Evolutionary conservation across 805 yeast species (phyloP), one percentile per base, ranked within the genome.

Genomic region (Lipomyces orientalis): DNA sequence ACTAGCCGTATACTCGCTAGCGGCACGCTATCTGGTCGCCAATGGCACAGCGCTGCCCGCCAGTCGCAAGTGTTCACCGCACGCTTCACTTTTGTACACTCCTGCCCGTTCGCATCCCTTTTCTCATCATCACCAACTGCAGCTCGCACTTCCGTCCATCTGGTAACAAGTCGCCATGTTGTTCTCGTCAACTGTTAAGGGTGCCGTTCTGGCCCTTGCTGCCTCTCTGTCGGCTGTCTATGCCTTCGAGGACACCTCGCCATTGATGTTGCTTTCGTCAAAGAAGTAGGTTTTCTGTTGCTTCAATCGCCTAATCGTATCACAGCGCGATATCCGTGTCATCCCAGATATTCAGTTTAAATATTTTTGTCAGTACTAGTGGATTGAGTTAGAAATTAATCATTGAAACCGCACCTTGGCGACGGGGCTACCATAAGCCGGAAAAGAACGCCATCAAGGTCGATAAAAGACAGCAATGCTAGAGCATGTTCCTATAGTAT

Each of bases 211-310:
- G 31, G 68, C 65, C 9, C 64, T 69, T 34, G 66, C 68, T 54
- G 67, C 71, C 12, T 64, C 71, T 29, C 62, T 62, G 25, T 31
- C 67, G 22, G 71, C 62, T 34, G 72, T 71, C 39, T 46, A 39
- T 37, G 75, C 74, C 16, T 73, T 73, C 66, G 75, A 70, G 60
- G 74, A 73, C 60, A 68, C 75, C 39, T 68, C 75, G 29, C 75
- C 75, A 14, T 61, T 73, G 46, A 65, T 73, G 68, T 66, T 72
- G 49, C 65, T 72, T 52, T 58, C 73, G 54, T 64, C 65, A 37
- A 64, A 72, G 63, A 56, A 52, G 74, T 67, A 64, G 10, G 68
- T 57, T n/a, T 43, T 43, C 9, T 35, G 16, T 6, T 14, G 49
- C n/a, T 43, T 25, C 29, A 2, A 25, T 25, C 29, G 19, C 22